Percentiles rank a stretch among this genome's conserved stretches.
These are phyloP conservation scores for Neurospora sp. DNA, from an alignment of 495 filamentous ascomycete species.

Conservation along the genomic window DNA sequence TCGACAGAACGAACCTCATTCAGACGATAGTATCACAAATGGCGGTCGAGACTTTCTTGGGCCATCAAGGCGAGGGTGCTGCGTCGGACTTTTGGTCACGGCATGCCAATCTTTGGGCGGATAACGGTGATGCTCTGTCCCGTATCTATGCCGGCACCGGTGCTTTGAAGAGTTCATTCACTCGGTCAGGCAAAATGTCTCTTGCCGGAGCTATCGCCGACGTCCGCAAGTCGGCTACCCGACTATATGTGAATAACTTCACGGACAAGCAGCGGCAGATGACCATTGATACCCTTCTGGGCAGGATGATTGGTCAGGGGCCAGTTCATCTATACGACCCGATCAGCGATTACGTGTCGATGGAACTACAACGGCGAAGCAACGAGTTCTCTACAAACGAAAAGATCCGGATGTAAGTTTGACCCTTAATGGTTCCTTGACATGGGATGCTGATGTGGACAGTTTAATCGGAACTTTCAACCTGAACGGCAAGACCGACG, in stretches of 20 bases:
- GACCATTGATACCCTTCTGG: constrained; percentile 86
- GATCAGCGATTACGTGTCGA: constrained; percentile 76
- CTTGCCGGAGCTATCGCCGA: constrained; percentile 90
- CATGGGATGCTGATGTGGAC: constrained; percentile 21
- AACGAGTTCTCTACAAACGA: constrained; percentile 40
- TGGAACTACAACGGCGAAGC: constrained; percentile 58
- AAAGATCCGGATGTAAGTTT: constrained; percentile 38
- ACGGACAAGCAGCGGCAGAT: constrained; percentile 86
- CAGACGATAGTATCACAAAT: constrained; percentile 91
- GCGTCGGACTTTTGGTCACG: constrained; percentile 77
- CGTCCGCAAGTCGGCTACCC: constrained; percentile 83
- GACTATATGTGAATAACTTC: constrained; percentile 96
- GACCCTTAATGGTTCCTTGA: neutral
- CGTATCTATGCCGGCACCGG: constrained; percentile 96
- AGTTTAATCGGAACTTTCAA: constrained; percentile 93
- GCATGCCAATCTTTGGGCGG: constrained; percentile 92
- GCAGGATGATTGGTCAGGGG: constrained; percentile 69
- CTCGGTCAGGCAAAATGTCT: constrained; percentile 93
- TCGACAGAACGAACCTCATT: constrained; percentile 92
- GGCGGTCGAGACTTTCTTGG: constrained; percentile 73
- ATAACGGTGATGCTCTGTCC: constrained; percentile 90
- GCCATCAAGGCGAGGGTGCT: constrained; percentile 54
- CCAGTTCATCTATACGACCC: constrained; percentile 87
- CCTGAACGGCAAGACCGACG: constrained; percentile 72
- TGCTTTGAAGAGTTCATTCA: constrained; percentile 90